Evolutionary conservation across 257 asterid genomes (phyloP).

Genomic region (Schizonepeta tenuifolia): DNA sequence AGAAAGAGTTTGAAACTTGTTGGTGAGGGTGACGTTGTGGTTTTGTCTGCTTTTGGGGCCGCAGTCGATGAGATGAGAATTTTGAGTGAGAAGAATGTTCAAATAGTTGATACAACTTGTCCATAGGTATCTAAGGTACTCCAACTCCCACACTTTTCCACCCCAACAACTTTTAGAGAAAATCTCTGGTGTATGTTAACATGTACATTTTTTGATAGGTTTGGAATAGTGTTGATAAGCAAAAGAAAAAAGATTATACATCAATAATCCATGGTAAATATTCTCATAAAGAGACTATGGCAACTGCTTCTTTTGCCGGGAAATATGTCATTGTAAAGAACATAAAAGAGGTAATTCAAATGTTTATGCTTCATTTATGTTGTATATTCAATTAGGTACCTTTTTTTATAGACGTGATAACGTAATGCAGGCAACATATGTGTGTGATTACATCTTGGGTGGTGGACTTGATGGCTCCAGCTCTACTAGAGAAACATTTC

Average conservation of each 20-base stretch:
- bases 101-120: conserved; percentile 97
- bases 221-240: conserved; percentile 92
- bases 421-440: conserved; percentile 80
- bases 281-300: conserved; percentile 91
- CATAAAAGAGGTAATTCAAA: conserved; percentile 77
- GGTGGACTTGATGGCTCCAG: conserved; percentile 97
- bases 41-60: conserved; percentile 97
- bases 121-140: conserved; percentile 97
- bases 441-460: conserved; percentile 90
- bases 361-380: not conserved
- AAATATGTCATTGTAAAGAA: conserved; percentile 78
- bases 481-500: conserved; percentile 90
- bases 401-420: not conserved
- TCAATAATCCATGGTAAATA: conserved; percentile 94
- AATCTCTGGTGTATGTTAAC: not conserved
- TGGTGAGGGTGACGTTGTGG: conserved; percentile 82
- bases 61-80: conserved; percentile 83
- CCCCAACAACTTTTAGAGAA: not conserved
- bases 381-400: not conserved
- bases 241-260: conserved; percentile 92
- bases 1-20: conserved; percentile 75
- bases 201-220: conserved; percentile 50
- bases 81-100: conserved; percentile 83
- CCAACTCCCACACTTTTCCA: conserved; percentile 6
- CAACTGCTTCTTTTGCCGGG: conserved; percentile 98